Conservation (phyloP, 768 basidiomycete species). For the Imleria badia region DNA sequence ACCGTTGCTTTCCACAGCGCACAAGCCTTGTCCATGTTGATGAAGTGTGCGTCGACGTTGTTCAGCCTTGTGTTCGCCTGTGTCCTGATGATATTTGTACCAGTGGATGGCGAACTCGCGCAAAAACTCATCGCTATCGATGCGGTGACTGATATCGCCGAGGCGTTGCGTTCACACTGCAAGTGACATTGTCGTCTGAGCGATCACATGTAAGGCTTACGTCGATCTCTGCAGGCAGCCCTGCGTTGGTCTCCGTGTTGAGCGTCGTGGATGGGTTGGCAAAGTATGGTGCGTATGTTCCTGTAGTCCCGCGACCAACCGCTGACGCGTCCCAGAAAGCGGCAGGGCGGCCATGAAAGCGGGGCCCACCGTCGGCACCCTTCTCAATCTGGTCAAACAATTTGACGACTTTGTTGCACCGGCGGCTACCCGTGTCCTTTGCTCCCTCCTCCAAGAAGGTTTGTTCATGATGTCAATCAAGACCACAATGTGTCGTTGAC, state of each 20-base stretch:
- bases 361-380: slow-evolving; percentile 4
- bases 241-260: slow-evolving; percentile 23
- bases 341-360: slow-evolving; percentile 10
- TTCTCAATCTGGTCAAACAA: slow-evolving; percentile 21
- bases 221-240: slow-evolving; percentile 8
- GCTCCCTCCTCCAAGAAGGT: slow-evolving; percentile 27
- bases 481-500: not conserved
- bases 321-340: not conserved
- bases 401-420: slow-evolving; percentile 32
- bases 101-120: slow-evolving; percentile 16
- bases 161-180: slow-evolving; percentile 17
- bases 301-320: not conserved
- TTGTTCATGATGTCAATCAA: not conserved
- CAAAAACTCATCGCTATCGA: slow-evolving; percentile 15
- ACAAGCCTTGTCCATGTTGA: slow-evolving; percentile 27
- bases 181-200: not conserved
- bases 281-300: slow-evolving; percentile 7
- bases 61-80: not conserved
- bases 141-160: slow-evolving; percentile 17
- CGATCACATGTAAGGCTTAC: not conserved
- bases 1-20: slow-evolving; percentile 23
- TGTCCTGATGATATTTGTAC: not conserved
- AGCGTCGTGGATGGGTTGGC: slow-evolving; percentile 20
- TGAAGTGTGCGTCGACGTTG: slow-evolving; percentile 15
- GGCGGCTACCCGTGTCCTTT: slow-evolving; percentile 25